Conservation (phyloP, 2,329 filamentous ascomycete species). For the Davidsoniella virescens region DNA sequence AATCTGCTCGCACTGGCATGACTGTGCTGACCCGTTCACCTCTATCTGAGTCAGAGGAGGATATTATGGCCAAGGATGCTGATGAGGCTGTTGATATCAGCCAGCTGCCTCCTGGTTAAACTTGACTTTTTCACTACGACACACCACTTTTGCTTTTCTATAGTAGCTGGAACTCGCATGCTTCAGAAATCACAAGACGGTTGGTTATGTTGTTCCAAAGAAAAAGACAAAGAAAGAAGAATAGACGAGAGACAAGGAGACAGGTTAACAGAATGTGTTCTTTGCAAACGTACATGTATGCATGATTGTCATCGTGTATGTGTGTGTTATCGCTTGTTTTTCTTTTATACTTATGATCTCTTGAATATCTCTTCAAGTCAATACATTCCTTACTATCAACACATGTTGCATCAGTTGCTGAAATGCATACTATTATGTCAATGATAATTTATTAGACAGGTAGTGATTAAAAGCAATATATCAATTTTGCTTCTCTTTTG, state of each 20-base stretch:
- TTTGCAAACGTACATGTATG: slow-evolving; percentile 1
- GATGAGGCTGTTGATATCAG: slow-evolving; percentile 91
- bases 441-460: not conserved
- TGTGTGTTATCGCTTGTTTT: not conserved
- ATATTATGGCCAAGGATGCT: slow-evolving; percentile 61
- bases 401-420: not conserved
- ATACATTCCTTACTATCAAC: not conserved
- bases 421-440: not conserved
- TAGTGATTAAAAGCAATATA: not conserved
- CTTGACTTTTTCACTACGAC: slow-evolving; percentile 1
- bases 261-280: slow-evolving; percentile 13
- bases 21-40: slow-evolving; percentile 95
- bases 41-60: slow-evolving; percentile 57
- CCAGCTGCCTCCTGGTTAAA: slow-evolving; percentile 77
- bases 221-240: not conserved
- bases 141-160: slow-evolving; percentile 5
- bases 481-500: too few relatives aligned
- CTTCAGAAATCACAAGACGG: not conserved
- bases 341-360: not conserved
- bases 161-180: slow-evolving; percentile 27
- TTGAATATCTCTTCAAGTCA: not conserved
- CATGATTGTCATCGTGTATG: not conserved
- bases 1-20: slow-evolving; percentile 85
- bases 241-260: slow-evolving; percentile 8
- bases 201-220: not conserved